Evolutionary conservation across 2,329 filamentous ascomycete genomes (phyloP), one percentile per base, ranked within the genome.

Genomic region (Rutstroemia sp.): DNA sequence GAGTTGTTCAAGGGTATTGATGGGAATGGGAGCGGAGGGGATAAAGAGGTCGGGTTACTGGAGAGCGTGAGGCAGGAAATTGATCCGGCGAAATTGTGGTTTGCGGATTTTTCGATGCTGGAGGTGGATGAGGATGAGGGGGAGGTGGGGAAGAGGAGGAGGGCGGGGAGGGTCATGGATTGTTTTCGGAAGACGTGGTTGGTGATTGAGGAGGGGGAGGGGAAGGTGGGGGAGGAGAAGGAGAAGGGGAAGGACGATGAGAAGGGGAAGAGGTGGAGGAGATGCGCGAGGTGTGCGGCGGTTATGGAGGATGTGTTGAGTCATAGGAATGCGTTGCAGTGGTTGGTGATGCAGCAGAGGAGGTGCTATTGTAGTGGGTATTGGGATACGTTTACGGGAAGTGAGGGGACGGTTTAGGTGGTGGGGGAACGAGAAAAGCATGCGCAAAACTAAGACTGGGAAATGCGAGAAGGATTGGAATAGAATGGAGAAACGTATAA

Each of bases 261-360:
- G 10, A 16, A 60, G 30, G 57, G 48, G 12, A 49, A 56, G 12
- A 60, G 61, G 46, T 70, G 68, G 68, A 65, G 67, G 51, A 63
- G 68, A 42, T 70, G 68, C 56, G 66, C 67, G 1, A 63, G 68
- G 51, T 70, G 68, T 57, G 63, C 68, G 12, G 64, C 67, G 17
- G 67, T 69, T 0, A 69, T 69, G 64, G 68, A 69, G 60, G 68
- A 70, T 62, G 62, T 67, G 21, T 50, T 65, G 38, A 64, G 59
- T 34, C 60, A 65, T 49, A 67, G 63, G 46, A 61, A 60, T 19
- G 57, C 63, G n/a, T 54, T 70, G 48, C 66, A 69, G 51, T 70
- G 67, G 67, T 42, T 70, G 56, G 60, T 65, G 48, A 67, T 69
- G 67, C 68, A 70, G 60, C 66, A 69, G 54, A 58, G 67, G 39